Evolutionary conservation across 1,284 basidiomycete genomes (phyloP), one percentile per base, ranked within the genome.

Genomic region (Bondarzewia mesenterica): DNA sequence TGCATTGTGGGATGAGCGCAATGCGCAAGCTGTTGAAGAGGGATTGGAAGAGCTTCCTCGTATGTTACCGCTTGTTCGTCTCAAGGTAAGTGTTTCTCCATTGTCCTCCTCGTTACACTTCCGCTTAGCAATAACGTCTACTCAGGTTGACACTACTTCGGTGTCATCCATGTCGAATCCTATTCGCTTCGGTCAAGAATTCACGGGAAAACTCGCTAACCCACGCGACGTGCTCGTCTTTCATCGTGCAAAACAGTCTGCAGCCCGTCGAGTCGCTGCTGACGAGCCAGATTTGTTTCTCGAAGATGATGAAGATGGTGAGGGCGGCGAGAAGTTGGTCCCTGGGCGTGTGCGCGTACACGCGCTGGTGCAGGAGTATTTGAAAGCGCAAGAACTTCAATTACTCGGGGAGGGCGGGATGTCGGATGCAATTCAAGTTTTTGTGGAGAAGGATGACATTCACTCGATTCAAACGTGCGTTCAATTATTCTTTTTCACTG

Each of bases 141-240:
- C 44, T 18, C 54, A 88, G 85, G 92, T 96, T 21, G 93, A 97
- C 62, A 95, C 93, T 1, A 92, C 89, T 0, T 87, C 86, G 44
- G 87, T 85, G 5, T 83, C 82, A 50, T 89, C 91, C 56, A 91
- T 93, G 70, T 90, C 88, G 42, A 99, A 99, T 64, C 91, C 94
- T 12, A 88, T 95, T 44, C 86, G 95, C 7, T 97, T 99, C 62
- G 95, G 96, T 0, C 93, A 96, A 64, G 92, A 96, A 62, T 98
- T 96, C 65, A 78, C 85, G 51, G 92, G 90, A 2, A 80, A 79
- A 20, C 80, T 99, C 14, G 96, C 95, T 8, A 99, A 99, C 62
- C 94, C 95, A 5, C 81, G 90, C 36, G 94, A 98, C 59, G 79
- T 95, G 23, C 78, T 99, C 25, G 77, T 92, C 42, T 97, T 97